A percentile compares a stretch with the other conserved stretches of the same genome.
Evolutionary conservation across 1,139 yeast species (phyloP).

Genomic region (Geotrichum aggregatum): DNA sequence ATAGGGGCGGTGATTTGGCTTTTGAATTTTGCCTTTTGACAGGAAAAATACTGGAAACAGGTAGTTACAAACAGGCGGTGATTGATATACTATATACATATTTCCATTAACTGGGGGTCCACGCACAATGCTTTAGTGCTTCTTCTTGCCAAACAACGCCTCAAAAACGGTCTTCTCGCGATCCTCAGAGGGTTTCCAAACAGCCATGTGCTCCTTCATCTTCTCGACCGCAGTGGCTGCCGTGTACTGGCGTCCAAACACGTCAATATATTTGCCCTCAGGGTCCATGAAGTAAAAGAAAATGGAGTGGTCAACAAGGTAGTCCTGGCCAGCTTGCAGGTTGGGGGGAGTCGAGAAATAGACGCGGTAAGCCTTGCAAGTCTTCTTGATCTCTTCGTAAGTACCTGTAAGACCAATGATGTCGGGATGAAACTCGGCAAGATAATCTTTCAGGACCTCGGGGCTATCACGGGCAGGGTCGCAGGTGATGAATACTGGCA

Average conservation of each 20-base stretch:
- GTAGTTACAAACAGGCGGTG: conserved; percentile 2
- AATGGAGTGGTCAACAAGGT: conserved; percentile 92
- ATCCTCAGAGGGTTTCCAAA: conserved; percentile 66
- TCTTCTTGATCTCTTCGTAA: conserved; percentile 74
- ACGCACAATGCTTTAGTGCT: background rate
- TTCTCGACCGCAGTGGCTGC: conserved; percentile 75
- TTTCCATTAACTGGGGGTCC: background rate
- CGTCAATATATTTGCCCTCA: conserved; percentile 92
- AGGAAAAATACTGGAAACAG: conserved; percentile 7
- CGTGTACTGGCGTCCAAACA: conserved; percentile 83
- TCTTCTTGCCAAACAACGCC: conserved; percentile 7
- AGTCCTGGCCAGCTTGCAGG: conserved; percentile 91
- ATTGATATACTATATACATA: conserved; percentile 15
- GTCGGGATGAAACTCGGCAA: conserved; percentile 81
- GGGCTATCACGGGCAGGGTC: conserved; percentile 95
- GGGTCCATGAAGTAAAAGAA: conserved; percentile 96
- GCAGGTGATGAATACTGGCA: conserved; percentile 85
- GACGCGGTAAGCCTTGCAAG: conserved; percentile 85
- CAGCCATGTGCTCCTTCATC: conserved; percentile 70
- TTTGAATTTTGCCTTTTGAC: too few species aligned
- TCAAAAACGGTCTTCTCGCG: conserved; percentile 19
- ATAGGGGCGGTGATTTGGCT: too few species aligned
- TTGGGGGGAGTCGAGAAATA: conserved; percentile 94
- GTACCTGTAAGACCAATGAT: conserved; percentile 89
- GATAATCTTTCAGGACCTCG: conserved; percentile 69